Evolutionary conservation across 305 asterid genomes (phyloP).

Genomic region (Plantago rigida): DNA sequence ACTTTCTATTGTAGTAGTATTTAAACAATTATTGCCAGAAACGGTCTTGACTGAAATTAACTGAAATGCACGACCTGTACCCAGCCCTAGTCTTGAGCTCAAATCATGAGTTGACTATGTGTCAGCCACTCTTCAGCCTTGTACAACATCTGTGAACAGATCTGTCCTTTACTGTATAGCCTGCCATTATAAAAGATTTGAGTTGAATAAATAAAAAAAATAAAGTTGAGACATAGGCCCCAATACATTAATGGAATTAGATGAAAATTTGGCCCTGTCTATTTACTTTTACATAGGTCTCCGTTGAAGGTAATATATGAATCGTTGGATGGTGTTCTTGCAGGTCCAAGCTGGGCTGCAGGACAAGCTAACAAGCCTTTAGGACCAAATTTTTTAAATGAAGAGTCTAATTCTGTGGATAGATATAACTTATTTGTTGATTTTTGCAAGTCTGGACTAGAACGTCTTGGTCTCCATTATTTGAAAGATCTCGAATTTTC

Average conservation of each 20-base stretch:
- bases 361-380: conserved; percentile 27
- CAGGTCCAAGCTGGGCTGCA: conserved; percentile 35
- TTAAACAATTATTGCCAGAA: no score
- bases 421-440: conserved; percentile 48
- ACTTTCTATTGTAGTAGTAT: background rate
- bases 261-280: no score
- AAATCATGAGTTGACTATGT: background rate
- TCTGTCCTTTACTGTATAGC: background rate
- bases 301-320: no score
- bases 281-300: no score
- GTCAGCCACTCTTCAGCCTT: conserved; percentile 3
- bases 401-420: conserved; percentile 28
- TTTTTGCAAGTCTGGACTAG: conserved; percentile 60
- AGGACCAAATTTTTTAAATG: conserved; percentile 22
- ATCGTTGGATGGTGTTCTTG: conserved; percentile 21
- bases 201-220: background rate
- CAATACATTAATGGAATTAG: no score
- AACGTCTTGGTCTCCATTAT: conserved; percentile 50
- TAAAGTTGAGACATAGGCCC: background rate
- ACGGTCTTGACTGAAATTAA: no score
- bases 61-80: no score
- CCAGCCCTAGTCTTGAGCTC: background rate
- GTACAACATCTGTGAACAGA: background rate
- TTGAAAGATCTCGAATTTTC: conserved; percentile 41
- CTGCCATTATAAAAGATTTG: conserved; percentile 1